These are phyloP conservation scores for Pachyrhizus erosus DNA, from an alignment of 306 rosid species.

Conservation along the genomic window DNA sequence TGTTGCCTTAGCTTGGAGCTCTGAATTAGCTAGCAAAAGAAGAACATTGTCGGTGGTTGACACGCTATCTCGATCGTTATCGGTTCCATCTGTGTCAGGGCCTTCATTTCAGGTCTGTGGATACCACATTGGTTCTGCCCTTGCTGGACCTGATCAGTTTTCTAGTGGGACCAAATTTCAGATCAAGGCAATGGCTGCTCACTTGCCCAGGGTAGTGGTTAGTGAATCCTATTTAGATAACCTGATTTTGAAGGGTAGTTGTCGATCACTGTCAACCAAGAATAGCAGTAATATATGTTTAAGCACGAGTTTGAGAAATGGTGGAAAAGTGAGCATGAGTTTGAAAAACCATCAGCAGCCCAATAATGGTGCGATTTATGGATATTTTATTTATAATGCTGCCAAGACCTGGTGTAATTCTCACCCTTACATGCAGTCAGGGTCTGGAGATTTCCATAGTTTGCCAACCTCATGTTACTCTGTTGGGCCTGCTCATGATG, in stretches of 20 bases:
- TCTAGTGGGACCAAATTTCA: slow-evolving; percentile 43
- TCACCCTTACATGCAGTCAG: slow-evolving; percentile 47
- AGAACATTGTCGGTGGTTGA: slow-evolving; percentile 72
- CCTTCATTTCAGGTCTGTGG: slow-evolving; percentile 75
- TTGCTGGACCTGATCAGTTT: slow-evolving; percentile 53
- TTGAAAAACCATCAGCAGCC: slow-evolving; percentile 67
- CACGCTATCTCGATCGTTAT: slow-evolving; percentile 71
- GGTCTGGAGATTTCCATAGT: slow-evolving; percentile 66
- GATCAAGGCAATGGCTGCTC: slow-evolving; percentile 69
- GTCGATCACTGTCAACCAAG: slow-evolving; percentile 34
- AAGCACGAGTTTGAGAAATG: slow-evolving; percentile 46
- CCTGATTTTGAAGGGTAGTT: slow-evolving; percentile 42
- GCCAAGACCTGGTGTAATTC: slow-evolving; percentile 62
- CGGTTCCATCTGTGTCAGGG: slow-evolving; percentile 73
- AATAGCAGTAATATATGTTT: slow-evolving; percentile 39
- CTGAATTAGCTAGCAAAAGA: slow-evolving; percentile 55
- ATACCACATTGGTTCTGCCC: slow-evolving; percentile 63
- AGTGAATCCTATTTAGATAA: slow-evolving; percentile 56
- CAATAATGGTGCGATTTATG: slow-evolving; percentile 56
- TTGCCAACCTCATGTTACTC: slow-evolving; percentile 59
- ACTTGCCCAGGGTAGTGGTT: slow-evolving; percentile 52
- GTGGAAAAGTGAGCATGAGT: slow-evolving; percentile 70
- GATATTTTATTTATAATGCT: slow-evolving; percentile 66
- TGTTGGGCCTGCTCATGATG: slow-evolving; percentile 74
- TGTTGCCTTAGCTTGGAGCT: slow-evolving; percentile 55